Evolutionary conservation across 2,329 filamentous ascomycete genomes (phyloP).

Genomic region (Parafenestella ontariensis): DNA sequence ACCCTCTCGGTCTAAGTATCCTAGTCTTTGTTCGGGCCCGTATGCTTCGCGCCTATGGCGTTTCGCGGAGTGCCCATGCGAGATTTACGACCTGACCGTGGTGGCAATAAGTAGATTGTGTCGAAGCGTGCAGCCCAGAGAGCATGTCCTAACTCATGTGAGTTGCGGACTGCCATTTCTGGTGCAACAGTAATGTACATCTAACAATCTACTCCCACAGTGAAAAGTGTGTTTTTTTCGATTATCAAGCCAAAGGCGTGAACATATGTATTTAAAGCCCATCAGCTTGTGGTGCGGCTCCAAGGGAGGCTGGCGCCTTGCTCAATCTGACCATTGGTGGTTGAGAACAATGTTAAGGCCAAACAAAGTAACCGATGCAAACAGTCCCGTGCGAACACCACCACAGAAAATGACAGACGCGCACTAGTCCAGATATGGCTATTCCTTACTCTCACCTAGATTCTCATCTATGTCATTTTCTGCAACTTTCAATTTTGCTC

Average conservation of each 20-base stretch:
- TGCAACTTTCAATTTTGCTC: neutral
- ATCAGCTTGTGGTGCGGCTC: neutral
- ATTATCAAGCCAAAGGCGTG: neutral
- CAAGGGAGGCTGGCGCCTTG: neutral
- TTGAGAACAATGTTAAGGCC: conserved; percentile 44
- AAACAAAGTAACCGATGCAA: conserved; percentile 31
- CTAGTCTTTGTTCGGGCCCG: conserved; percentile 8
- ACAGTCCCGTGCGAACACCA: conserved; percentile 7
- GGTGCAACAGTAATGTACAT: neutral
- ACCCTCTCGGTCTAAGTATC: neutral
- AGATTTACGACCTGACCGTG: neutral
- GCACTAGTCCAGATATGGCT: conserved; percentile 26
- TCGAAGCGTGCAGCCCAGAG: neutral
- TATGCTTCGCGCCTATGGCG: neutral
- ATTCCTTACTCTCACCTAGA: conserved; percentile 18
- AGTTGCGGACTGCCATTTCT: neutral
- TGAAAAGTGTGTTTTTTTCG: neutral
- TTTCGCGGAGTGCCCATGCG: conserved; percentile 1
- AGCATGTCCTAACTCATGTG: neutral
- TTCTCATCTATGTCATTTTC: conserved; percentile 5
- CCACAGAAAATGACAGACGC: conserved; percentile 1
- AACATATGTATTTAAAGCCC: neutral
- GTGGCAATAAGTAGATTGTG: neutral
- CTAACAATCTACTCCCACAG: neutral
- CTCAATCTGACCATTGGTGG: neutral